Base-by-base conservation (phyloP, 106 monocot species). In the Dioscorea zingiberensis region DNA sequence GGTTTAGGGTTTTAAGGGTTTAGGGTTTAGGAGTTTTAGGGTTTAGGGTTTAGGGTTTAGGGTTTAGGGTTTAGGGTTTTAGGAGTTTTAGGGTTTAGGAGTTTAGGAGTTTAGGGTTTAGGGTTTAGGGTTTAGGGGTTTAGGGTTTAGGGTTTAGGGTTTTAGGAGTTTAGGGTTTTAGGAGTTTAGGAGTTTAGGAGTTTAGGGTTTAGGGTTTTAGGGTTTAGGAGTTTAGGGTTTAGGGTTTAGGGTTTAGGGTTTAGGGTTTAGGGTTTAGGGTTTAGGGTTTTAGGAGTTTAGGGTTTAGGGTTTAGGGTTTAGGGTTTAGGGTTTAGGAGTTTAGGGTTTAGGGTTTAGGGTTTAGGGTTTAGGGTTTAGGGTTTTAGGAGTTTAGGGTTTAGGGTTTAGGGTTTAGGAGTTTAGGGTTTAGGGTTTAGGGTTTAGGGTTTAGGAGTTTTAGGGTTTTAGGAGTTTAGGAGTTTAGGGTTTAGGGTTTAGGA, bases 11-110 rank as follows among this genome's bases (percentile, higher is more conserved):
- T 77, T 71, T 78, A 30, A 44, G 71, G 71, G 64, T 59, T 71
- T 72, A 32, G 27, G 71, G 65, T 47, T 78, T 71, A 32, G 45
- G 71, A 47, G n/a, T n/a, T 47, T 66, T 71, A 19, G 45, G 71
- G 56, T 57, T 72, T 78, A 53, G 77, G 70, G 77, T 70, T 71
- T 70, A 70, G 70, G 71, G 71, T 71, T 78, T 78, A 71, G 71
- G 71, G 71, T 71, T 72, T 59, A 59, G 59, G 59, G 72, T 48
- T 73, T 65, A 45, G 56, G 73, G 73, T 63, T 78, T 78, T 59
- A 59, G 77, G 77, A n/a, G n/a, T n/a, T 65, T 78, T 71, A 62
- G 63, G 72, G 72, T 62, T 72, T 63, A 54, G 63, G 59, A n/a
- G 59, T 59, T 62, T n/a, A 54, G 72, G 71, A n/a, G 24, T 59